Evolutionary conservation across 108 stramenopile species (phyloP), one percentile per base, ranked within the genome.

Genomic region (Conticribra weissflogii): DNA sequence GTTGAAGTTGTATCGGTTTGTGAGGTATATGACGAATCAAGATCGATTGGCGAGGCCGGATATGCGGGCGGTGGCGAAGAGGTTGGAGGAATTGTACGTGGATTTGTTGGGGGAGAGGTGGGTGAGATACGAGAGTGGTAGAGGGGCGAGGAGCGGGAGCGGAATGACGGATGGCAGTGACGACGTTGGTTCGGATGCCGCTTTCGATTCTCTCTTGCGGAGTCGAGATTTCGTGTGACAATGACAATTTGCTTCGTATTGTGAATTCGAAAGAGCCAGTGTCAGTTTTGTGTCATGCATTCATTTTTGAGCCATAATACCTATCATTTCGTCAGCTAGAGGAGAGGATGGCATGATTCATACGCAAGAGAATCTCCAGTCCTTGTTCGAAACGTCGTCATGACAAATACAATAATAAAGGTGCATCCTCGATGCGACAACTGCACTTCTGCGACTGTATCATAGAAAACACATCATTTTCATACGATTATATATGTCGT

Each of bases 1-100:
- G 1, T 22, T 66, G 0, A 45, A 49, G 16, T 23, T 79, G 18
- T 79, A 79, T 58, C 44, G 54, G 53, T 79, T 79, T 44, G 54
- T 79, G 22, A 56, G 47, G 24, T 79, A 60, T 52, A 79, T 79
- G 78, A 51, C 63, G 16, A 58, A 66, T 51, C 71, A 72, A 36
- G 71, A 79, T 68, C 66, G 71, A 61, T 49, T 23, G 34, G 30
- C 34, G 24, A 54, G 78, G 45, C 78, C 78, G 22, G 56, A 56
- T 48, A 63, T 72, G n/a, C 47, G 72, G 9, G 57, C 68, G 18
- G 71, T 79, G 22, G 50, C 34, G 3, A 22, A 34, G 16, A 66
- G 51, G 48, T 79, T 79, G 54, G 31, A 52, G 2, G 52, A 71
- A n/a, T 51, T 72, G 61, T 48, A 79, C 45, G 57, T 51, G 34